phyloP scores from a whole-genome alignment of 2,329 filamentous ascomycete genomes.

The Aspergillus amoenus region DNA sequence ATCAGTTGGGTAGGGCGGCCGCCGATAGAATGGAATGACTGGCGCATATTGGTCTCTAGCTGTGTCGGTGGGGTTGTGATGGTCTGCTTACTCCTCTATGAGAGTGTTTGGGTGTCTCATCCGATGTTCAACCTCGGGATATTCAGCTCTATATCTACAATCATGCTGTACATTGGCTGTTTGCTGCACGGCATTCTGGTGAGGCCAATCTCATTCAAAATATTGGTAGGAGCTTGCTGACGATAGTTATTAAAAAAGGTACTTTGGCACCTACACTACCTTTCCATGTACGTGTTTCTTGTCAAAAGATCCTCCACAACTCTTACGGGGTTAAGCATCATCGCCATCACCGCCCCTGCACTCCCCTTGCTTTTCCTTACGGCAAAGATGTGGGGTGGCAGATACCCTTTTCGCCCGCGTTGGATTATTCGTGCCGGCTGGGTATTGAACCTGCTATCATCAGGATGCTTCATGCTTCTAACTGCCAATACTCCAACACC shows the following conservation, averaged over 20 bases:
- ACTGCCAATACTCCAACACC: slow-evolving; percentile 31
- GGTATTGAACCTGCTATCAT: slow-evolving; percentile 35
- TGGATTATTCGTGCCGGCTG: slow-evolving; percentile 48
- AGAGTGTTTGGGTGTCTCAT: slow-evolving; percentile 32
- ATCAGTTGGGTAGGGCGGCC: slow-evolving; percentile 45
- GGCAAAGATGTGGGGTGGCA: slow-evolving; percentile 13
- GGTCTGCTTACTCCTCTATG: slow-evolving; percentile 35
- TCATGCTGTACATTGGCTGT: slow-evolving; percentile 42
- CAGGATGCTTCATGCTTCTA: slow-evolving; percentile 41
- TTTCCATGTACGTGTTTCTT: slow-evolving; percentile 42
- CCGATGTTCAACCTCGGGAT: slow-evolving; percentile 40
- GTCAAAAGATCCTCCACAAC: slow-evolving; percentile 34
- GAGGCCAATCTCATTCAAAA: slow-evolving; percentile 15
- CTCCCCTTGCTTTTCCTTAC: slow-evolving; percentile 23
- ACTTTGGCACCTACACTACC: slow-evolving; percentile 44
- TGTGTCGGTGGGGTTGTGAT: slow-evolving; percentile 33
- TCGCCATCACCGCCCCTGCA: slow-evolving; percentile 35
- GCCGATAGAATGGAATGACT: slow-evolving; percentile 38
- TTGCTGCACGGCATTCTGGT: slow-evolving; percentile 47
- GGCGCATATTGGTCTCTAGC: slow-evolving; percentile 42
- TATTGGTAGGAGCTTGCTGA: background rate
- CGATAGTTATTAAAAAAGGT: slow-evolving; percentile 28
- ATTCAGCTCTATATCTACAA: slow-evolving; percentile 36
- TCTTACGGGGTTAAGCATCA: slow-evolving; percentile 38
- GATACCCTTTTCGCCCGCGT: slow-evolving; percentile 23